Conservation (phyloP, 352 stramenopile genomes). For the Pythium angustatum region DNA sequence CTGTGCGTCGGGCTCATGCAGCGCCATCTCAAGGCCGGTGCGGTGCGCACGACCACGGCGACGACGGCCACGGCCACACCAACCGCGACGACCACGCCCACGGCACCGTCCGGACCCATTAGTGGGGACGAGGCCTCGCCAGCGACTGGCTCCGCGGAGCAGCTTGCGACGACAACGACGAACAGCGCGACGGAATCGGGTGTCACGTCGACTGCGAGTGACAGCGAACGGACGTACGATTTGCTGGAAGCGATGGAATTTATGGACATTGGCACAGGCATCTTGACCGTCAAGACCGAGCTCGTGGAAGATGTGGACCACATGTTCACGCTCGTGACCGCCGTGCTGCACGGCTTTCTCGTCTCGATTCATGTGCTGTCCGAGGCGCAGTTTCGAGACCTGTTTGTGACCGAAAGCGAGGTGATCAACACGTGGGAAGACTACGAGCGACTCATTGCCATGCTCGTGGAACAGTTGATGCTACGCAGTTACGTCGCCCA, state of each 20-base stretch:
- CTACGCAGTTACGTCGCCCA: slow-evolving; percentile 69
- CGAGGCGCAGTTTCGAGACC: slow-evolving; percentile 58
- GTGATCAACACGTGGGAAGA: slow-evolving; percentile 81
- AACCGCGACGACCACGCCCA: background rate
- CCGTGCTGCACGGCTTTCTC: slow-evolving; percentile 68
- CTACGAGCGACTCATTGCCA: slow-evolving; percentile 81
- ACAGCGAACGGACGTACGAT: slow-evolving; percentile 74
- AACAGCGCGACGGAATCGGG: background rate
- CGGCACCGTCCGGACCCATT: background rate
- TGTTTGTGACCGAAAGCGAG: slow-evolving; percentile 82
- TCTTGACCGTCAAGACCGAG: slow-evolving; percentile 85
- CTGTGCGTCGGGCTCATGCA: slow-evolving; percentile 85
- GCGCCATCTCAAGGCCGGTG: slow-evolving; percentile 65
- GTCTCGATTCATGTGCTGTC: slow-evolving; percentile 61
- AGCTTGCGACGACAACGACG: background rate
- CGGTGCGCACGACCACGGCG: background rate
- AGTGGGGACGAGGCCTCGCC: background rate
- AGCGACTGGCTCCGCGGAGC: background rate
- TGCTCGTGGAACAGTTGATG: slow-evolving; percentile 85
- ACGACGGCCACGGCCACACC: slow-evolving; percentile 1
- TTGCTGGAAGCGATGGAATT: slow-evolving; percentile 89
- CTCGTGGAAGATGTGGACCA: slow-evolving; percentile 64
- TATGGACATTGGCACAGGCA: slow-evolving; percentile 85
- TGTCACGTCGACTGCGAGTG: slow-evolving; percentile 5
- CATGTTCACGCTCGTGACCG: slow-evolving; percentile 64